Percentiles rank a stretch among this genome's conserved stretches.
phyloP scores from a whole-genome alignment of 768 basidiomycete genomes.

The Neoboletus brunneissimus region DNA sequence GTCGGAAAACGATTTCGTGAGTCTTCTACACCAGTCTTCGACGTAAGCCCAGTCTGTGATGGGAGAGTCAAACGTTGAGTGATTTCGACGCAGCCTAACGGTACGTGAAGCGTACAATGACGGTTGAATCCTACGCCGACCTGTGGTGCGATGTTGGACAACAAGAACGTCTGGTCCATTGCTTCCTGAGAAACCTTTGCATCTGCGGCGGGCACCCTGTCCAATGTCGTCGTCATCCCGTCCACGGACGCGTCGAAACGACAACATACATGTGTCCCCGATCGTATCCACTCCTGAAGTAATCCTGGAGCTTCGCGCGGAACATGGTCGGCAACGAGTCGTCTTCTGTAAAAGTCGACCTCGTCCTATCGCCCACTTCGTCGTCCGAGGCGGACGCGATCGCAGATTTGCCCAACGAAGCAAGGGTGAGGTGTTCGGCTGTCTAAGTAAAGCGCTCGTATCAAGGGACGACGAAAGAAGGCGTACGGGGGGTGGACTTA shows the following conservation, averaged over 20 bases:
- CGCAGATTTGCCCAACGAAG: constrained; percentile 58
- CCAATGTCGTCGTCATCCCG: neutral
- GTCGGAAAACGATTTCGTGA: constrained; percentile 86
- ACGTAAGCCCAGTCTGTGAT: constrained; percentile 89
- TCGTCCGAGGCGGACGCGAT: constrained; percentile 34
- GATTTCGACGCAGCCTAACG: neutral
- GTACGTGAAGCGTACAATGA: constrained; percentile 58
- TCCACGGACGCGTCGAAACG: neutral
- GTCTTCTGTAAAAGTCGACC: constrained; percentile 84
- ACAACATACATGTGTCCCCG: constrained; percentile 87
- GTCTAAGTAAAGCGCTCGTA: constrained; percentile 51
- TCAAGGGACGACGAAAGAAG: neutral
- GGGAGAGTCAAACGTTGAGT: neutral
- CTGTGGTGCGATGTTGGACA: constrained; percentile 97
- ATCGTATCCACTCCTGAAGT: constrained; percentile 92
- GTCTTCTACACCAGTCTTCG: constrained; percentile 90
- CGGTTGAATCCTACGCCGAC: constrained; percentile 97
- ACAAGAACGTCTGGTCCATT: constrained; percentile 94
- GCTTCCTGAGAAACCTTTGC: constrained; percentile 89
- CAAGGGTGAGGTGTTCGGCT: constrained; percentile 88
- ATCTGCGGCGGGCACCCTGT: constrained; percentile 94
- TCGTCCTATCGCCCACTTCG: constrained; percentile 61
- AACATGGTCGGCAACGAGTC: constrained; percentile 69
- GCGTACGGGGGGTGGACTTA: constrained; percentile 32
- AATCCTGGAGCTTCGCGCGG: constrained; percentile 83